Percentiles rank a stretch among this genome's conserved stretches.
These are phyloP conservation scores for Sporopachydermia lactativora DNA, from an alignment of 805 yeast genomes.

Conservation along the genomic window DNA sequence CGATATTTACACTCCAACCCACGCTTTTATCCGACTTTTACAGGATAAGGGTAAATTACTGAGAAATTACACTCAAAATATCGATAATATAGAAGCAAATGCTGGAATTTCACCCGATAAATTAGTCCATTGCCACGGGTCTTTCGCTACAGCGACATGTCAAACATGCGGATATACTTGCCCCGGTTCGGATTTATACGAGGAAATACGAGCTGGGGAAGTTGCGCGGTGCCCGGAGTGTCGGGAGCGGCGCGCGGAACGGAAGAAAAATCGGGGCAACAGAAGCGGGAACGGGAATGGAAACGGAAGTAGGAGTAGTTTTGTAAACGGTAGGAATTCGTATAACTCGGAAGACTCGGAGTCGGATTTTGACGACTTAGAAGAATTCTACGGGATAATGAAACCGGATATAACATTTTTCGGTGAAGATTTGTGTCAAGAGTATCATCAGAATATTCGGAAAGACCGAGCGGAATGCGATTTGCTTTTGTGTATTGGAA, in stretches of 20 bases:
- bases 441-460: conserved; percentile 44
- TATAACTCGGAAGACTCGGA: conserved; percentile 9
- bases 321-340: too few species aligned
- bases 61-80: conserved; percentile 83
- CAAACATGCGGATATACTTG: conserved; percentile 55
- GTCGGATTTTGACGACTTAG: conserved; percentile 9
- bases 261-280: conserved; percentile 23
- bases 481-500: conserved; percentile 72
- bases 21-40: conserved; percentile 58
- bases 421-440: conserved; percentile 68
- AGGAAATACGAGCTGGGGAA: conserved; percentile 40
- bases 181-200: conserved; percentile 51
- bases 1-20: conserved; percentile 56
- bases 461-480: conserved; percentile 61
- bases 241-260: conserved; percentile 13
- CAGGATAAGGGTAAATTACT: conserved; percentile 66
- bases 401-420: conserved; percentile 91
- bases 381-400: conserved; percentile 60
- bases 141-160: conserved; percentile 81
- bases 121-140: conserved; percentile 83
- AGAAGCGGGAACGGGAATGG: conserved; percentile 15
- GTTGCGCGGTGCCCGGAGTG: conserved; percentile 69
- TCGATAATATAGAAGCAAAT: conserved; percentile 72
- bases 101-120: conserved; percentile 60
- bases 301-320: conserved; percentile 16